phyloP scores from a whole-genome alignment of 2,329 filamentous ascomycete genomes.

The Fusarium sp. region DNA sequence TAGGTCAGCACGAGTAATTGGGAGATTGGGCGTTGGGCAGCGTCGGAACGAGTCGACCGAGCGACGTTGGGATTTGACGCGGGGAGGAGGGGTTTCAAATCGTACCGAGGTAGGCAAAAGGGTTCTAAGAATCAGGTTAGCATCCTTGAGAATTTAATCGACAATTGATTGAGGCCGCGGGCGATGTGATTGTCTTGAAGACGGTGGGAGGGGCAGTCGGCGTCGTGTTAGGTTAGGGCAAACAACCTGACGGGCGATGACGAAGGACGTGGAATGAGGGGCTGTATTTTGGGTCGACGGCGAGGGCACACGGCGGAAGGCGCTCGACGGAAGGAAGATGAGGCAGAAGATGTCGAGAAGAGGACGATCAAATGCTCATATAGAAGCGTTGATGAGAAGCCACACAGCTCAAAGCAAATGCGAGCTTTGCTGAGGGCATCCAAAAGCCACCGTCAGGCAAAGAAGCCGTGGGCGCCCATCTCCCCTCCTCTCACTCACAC shows the following conservation, averaged over 20 bases:
- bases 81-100: constrained; percentile 42
- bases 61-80: constrained; percentile 31
- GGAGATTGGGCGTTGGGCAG: constrained; percentile 20
- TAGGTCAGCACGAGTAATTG: constrained; percentile 44
- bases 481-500: constrained; percentile 19
- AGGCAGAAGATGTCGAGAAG: neutral
- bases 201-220: constrained; percentile 1
- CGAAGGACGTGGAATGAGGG: constrained; percentile 36
- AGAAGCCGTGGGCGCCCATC: constrained; percentile 10
- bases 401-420: neutral
- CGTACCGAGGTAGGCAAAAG: constrained; percentile 98
- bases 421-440: constrained; percentile 24
- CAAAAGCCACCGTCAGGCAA: constrained; percentile 5
- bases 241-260: constrained; percentile 37
- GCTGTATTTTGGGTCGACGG: constrained; percentile 24
- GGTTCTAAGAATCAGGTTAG: constrained; percentile 76
- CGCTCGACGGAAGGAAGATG: neutral
- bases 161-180: neutral
- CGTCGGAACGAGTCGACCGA: constrained; percentile 30
- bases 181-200: constrained; percentile 10
- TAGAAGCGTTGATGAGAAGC: neutral
- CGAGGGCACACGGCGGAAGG: neutral
- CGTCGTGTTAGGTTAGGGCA: constrained; percentile 37
- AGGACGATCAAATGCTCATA: neutral
- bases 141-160: constrained; percentile 10